Base-by-base conservation (phyloP, 2,329 filamentous ascomycete species). In the Huntiella abstrusa region DNA sequence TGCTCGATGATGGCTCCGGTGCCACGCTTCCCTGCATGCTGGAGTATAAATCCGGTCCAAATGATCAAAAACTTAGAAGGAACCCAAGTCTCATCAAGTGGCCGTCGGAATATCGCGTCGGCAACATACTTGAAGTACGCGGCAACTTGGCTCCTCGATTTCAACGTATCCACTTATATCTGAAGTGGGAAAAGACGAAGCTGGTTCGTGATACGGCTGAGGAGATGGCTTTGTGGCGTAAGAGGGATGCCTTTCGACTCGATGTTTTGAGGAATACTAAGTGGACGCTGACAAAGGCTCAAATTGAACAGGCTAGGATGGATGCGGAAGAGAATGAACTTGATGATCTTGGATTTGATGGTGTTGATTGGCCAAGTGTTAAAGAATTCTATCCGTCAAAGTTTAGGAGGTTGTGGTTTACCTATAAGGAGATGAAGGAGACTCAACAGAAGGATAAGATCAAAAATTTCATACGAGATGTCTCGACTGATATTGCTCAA, bases 1-100 rank as follows among this genome's bases (percentile, higher is more conserved):
- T 69, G 2, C 58, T 81, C n/a, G 77, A 81, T 53, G 77, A 81
- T 57, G 73, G 75, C 56, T 77, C 71, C 52, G 76, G 76, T 11
- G 59, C 59, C 17, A 75, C 69, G 48, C 70, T 80, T 16, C 69
- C 78, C 49, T 69, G 66, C 44, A 51, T 57, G 13, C 48, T 60
- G 17, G 10, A 56, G 54, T 33, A 43, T 53, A 16, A 48, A 47
- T 8, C 12, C 51, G 6, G 19, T 36, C 28, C 37, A 28, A 37
- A 43, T 45, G 5, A 49, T 33, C 11, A 47, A 16, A 33, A 15
- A 11, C 15, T 10, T 10, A 16, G 34, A 33, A 17, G 33, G 45
- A 33, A 41, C 15, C 13, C 37, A 35, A 15, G 45, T 12, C 16
- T 17, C 6, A 10, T 19, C 45, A 37, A 43, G 11, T 47, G 46